A percentile compares a stretch with the other conserved stretches of the same genome.
phyloP scores from a whole-genome alignment of 2,329 filamentous ascomycete genomes.

The Fusarium circinatum region DNA sequence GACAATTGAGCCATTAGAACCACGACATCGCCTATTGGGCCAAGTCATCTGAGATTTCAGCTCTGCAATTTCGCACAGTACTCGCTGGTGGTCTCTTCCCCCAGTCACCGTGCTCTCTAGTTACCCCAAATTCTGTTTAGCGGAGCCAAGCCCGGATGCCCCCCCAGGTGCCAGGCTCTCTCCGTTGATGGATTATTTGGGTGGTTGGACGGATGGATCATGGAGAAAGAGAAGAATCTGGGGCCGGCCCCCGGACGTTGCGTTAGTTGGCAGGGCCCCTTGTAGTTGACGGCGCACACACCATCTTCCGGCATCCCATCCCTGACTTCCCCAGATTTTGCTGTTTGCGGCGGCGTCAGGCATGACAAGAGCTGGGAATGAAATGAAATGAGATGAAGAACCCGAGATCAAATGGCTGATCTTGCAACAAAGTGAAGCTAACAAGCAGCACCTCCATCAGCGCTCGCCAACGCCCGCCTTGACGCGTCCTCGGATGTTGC shows the following conservation, averaged over 20 bases:
- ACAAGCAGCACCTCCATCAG: neutral
- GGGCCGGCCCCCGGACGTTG: slow-evolving; percentile 36
- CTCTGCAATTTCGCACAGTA: slow-evolving; percentile 36
- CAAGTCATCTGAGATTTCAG: neutral
- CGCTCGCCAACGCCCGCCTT: slow-evolving; percentile 25
- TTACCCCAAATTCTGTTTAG: slow-evolving; percentile 44
- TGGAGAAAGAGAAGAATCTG: slow-evolving; percentile 23
- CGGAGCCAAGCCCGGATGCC: slow-evolving; percentile 36
- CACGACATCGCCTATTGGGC: slow-evolving; percentile 28
- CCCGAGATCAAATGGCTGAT: slow-evolving; percentile 23
- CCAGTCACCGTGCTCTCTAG: slow-evolving; percentile 37
- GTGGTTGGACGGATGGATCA: slow-evolving; percentile 1
- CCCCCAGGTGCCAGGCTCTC: slow-evolving; percentile 25
- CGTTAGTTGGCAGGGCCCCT: slow-evolving; percentile 41
- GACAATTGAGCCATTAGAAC: slow-evolving; percentile 15
- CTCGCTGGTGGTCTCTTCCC: slow-evolving; percentile 20
- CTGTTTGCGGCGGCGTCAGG: slow-evolving; percentile 24
- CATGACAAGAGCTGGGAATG: slow-evolving; percentile 30
- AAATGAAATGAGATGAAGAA: slow-evolving; percentile 27
- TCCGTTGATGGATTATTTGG: neutral
- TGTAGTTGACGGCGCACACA: slow-evolving; percentile 44
- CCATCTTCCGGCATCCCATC: slow-evolving; percentile 44
- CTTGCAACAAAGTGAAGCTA: slow-evolving; percentile 16
- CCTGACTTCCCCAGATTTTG: slow-evolving; percentile 51
- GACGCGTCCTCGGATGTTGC: slow-evolving; percentile 29